Base-by-base conservation (phyloP, 2,329 filamentous ascomycete genomes). In the Diaporthe sp. region DNA sequence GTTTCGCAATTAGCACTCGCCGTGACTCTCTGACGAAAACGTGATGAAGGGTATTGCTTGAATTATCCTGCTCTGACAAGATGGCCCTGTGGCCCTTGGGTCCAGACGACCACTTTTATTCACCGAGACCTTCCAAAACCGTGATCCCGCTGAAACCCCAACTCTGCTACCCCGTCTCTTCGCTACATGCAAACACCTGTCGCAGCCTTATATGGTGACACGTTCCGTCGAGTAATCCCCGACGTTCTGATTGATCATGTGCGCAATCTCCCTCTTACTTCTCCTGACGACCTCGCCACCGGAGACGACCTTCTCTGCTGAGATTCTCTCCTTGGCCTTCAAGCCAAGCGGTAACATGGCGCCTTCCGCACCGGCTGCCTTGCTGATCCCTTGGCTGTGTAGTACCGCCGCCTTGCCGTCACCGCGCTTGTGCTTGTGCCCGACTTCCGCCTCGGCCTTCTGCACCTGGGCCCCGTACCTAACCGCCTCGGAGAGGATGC, bases 181-280 rank as follows among this genome's bases (percentile, higher is more conserved):
- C 68, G 71, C 44, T 74, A 75, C 31, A 4, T 68, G 42, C 25
- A 57, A 22, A n/a, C 37, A 60, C 28, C 9, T 75, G 79, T 74
- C 34, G 12, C 77, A 76, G 78, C 81, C 76, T 86, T 88, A 95
- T 80, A 95, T 86, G 71, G 89, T 84, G 79, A 98, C 92, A 84
- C 92, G 91, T 86, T 98, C 95, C 78, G 96, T 89, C 63, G 94
- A 95, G 85, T 98, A 98, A 79, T 93, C 91, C 74, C 94, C 94
- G 77, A 96, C 93, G 82, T 92, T 93, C 85, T 94, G 94, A 82
- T 94, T 95, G 81, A 94, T 91, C 83, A 97, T 85, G 84, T 94
- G 91, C 25, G 94, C 94, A 75, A 93, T 92, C 85, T 98, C 94
- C 83, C 95, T 88, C 79, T 86, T 88, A 79, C 89, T 95, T 79